These are phyloP conservation scores for Acacia pycnantha DNA, from an alignment of 331 rosid species.

Conservation along the genomic window DNA sequence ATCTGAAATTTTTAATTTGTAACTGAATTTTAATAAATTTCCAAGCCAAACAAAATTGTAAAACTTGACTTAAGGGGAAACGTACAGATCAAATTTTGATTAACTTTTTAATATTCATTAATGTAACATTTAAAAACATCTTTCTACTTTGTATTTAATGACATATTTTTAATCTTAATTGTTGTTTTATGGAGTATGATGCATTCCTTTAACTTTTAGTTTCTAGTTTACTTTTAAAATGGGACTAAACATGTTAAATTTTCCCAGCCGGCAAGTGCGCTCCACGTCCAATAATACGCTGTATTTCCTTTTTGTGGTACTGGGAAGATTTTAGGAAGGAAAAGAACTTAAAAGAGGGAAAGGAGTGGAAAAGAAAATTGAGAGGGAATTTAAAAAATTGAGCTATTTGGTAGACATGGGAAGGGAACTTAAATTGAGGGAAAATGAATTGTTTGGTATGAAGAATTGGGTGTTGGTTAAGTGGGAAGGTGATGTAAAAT, in stretches of 20 bases:
- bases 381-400: no score
- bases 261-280: neutral
- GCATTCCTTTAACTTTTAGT: no score
- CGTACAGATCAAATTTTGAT: neutral
- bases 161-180: neutral
- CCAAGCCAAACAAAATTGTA: neutral
- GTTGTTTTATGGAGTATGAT: neutral
- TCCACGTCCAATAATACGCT: neutral
- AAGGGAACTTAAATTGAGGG: no score
- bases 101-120: neutral
- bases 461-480: no score
- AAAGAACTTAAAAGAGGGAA: no score
- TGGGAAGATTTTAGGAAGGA: no score
- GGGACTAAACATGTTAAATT: neutral
- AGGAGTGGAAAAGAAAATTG: no score
- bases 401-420: no score
- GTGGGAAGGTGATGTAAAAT: no score
- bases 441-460: no score
- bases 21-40: neutral
- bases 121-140: neutral
- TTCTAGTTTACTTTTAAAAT: neutral
- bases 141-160: neutral
- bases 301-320: neutral
- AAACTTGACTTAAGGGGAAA: neutral
- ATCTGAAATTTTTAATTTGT: neutral